Evolutionary conservation across 2,329 filamentous ascomycete genomes (phyloP).

Genomic region (Pyrenochaeta sp.): DNA sequence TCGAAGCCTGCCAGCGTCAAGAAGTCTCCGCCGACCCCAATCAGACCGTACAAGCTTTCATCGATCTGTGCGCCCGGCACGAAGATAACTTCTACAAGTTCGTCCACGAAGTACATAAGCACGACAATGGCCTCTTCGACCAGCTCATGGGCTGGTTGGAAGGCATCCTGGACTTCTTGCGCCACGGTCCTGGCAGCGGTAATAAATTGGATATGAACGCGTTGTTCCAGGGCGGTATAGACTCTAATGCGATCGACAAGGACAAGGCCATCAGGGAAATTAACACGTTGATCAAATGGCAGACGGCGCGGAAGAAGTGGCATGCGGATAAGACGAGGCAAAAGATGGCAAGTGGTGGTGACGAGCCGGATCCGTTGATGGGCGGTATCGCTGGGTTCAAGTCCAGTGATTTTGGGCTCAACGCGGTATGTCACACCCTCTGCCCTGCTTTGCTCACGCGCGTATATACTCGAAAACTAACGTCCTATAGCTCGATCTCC

Average conservation of each 20-base stretch:
- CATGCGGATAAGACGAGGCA: constrained; percentile 96
- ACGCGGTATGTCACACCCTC: constrained; percentile 64
- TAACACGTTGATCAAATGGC: constrained; percentile 87
- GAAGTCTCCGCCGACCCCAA: constrained; percentile 96
- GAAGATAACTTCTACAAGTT: constrained; percentile 99
- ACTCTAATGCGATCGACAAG: constrained; percentile 73
- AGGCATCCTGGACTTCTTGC: constrained; percentile 90
- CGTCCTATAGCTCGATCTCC: constrained; percentile 69
- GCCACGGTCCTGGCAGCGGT: constrained; percentile 78
- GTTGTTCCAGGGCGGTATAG: constrained; percentile 81
- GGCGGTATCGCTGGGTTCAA: constrained; percentile 66
- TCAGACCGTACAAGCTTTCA: constrained; percentile 97
- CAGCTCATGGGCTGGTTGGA: constrained; percentile 98
- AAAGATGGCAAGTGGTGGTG: constrained; percentile 90
- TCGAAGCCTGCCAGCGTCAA: constrained; percentile 71
- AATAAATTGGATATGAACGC: constrained; percentile 95
- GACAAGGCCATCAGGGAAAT: constrained; percentile 80
- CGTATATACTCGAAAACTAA: constrained; percentile 11
- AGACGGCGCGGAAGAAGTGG: constrained; percentile 96
- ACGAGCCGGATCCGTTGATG: constrained; percentile 53
- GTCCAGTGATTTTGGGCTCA: constrained; percentile 87
- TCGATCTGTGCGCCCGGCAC: constrained; percentile 93
- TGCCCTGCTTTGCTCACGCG: background rate
- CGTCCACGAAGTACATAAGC: constrained; percentile 94
- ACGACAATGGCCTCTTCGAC: constrained; percentile 95